Evolutionary conservation across 495 filamentous ascomycete genomes (phyloP).

Genomic region (Neurospora tetrasperma): DNA sequence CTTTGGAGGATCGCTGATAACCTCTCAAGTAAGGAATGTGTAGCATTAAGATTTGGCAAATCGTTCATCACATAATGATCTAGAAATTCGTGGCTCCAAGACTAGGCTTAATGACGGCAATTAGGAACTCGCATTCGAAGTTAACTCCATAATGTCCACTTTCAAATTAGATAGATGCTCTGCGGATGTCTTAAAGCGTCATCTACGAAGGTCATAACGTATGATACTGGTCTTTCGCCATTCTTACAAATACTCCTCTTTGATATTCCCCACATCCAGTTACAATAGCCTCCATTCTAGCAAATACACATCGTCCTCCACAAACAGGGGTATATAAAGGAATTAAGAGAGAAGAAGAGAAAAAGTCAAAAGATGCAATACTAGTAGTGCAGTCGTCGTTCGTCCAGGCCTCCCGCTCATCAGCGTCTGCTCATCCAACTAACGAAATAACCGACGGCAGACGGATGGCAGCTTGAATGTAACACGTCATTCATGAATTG

Average conservation of each 20-base stretch:
- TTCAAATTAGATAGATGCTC: neutral
- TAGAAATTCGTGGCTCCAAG: neutral
- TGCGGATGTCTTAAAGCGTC: slow-evolving; percentile 9
- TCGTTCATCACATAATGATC: neutral
- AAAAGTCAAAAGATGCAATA: neutral
- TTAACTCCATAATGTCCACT: neutral
- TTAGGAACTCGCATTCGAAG: neutral
- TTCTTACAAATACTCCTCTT: neutral
- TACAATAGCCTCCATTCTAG: neutral
- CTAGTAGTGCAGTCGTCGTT: neutral
- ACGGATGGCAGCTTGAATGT: neutral
- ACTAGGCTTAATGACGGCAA: neutral
- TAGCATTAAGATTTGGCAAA: neutral
- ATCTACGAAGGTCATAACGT: slow-evolving; percentile 3
- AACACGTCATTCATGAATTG: neutral
- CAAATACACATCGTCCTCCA: neutral
- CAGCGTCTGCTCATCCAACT: neutral
- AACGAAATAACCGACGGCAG: neutral
- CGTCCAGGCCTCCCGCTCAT: neutral
- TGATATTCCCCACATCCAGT: neutral
- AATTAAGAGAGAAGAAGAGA: neutral
- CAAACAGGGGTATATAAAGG: neutral
- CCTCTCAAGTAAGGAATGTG: neutral
- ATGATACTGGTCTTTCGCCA: neutral
- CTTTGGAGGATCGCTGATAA: neutral